A percentile compares a stretch with the other conserved stretches of the same genome.
Evolutionary conservation across 202 grass and related monocot genomes (phyloP).

Genomic region (Brachypodium distachyon): DNA sequence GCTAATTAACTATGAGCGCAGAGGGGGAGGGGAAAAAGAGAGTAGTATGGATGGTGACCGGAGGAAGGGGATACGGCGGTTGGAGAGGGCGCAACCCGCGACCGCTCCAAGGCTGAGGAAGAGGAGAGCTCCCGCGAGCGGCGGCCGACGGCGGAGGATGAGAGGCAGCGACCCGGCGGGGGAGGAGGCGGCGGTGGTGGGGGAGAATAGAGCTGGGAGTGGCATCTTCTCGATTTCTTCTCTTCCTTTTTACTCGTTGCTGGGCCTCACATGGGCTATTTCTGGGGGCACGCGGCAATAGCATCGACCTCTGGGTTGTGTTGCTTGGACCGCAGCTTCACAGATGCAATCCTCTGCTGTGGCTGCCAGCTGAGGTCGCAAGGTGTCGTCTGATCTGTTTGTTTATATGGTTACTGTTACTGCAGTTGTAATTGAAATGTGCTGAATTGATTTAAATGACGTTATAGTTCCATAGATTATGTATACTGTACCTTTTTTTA

Average conservation of each 20-base stretch:
- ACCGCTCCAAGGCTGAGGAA: slow-evolving; percentile 13
- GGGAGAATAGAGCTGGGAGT: background rate
- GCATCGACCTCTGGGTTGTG: no score
- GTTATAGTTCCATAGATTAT: no score
- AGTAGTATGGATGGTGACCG: background rate
- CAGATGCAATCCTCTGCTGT: background rate
- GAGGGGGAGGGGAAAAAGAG: background rate
- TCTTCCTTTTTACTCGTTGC: background rate
- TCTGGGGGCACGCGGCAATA: no score
- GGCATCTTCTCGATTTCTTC: background rate
- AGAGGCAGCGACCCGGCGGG: background rate
- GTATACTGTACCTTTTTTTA: no score
- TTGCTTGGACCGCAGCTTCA: no score
- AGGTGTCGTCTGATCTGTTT: no score
- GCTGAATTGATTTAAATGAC: no score
- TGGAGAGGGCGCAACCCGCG: background rate
- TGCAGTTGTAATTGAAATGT: no score
- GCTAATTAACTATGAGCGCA: background rate
- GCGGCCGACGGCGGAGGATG: background rate
- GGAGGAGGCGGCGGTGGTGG: background rate
- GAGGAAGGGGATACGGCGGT: background rate
- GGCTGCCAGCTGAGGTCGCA: no score
- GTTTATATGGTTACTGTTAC: no score
- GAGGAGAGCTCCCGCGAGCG: background rate
- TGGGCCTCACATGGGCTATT: background rate